These are phyloP conservation scores for Bodo saltans DNA, from an alignment of 78 protist genomes.

Conservation along the genomic window DNA sequence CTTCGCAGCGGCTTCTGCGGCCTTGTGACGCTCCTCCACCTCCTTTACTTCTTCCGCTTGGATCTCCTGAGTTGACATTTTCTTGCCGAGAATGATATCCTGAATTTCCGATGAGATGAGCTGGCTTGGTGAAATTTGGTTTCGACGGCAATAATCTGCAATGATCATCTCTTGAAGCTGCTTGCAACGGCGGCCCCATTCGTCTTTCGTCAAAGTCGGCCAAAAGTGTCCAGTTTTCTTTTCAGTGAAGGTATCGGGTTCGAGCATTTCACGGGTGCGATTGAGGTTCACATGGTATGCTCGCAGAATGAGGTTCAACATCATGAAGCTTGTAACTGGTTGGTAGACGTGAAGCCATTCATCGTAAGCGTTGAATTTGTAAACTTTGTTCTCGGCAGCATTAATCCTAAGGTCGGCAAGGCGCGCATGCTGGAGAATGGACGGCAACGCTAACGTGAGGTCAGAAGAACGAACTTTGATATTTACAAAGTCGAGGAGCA, in stretches of 20 bases:
- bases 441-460: conserved; percentile 96
- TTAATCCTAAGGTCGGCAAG: conserved; percentile 94
- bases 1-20: background rate
- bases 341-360: conserved; percentile 96
- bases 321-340: conserved; percentile 92
- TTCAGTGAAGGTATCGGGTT: conserved; percentile 80
- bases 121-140: conserved; percentile 92
- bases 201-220: conserved; percentile 96
- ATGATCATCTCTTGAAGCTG: conserved; percentile 95
- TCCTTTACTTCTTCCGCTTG: conserved; percentile 95
- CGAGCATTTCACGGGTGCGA: conserved; percentile 82
- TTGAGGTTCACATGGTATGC: conserved; percentile 93
- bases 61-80: conserved; percentile 96
- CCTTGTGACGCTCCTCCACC: conserved; percentile 91
- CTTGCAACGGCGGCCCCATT: conserved; percentile 95
- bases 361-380: conserved; percentile 94
- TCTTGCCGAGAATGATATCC: conserved; percentile 99
- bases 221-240: conserved; percentile 97
- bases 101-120: conserved; percentile 97
- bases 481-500: conserved; percentile 91
- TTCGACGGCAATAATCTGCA: conserved; percentile 97
- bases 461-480: conserved; percentile 97
- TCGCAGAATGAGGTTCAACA: conserved; percentile 95
- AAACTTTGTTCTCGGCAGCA: conserved; percentile 85
- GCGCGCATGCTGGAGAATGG: conserved; percentile 90